Evolutionary conservation across 192 early-diverging fungal genomes (phyloP).

Genomic region (Radiomyces spectabilis): DNA sequence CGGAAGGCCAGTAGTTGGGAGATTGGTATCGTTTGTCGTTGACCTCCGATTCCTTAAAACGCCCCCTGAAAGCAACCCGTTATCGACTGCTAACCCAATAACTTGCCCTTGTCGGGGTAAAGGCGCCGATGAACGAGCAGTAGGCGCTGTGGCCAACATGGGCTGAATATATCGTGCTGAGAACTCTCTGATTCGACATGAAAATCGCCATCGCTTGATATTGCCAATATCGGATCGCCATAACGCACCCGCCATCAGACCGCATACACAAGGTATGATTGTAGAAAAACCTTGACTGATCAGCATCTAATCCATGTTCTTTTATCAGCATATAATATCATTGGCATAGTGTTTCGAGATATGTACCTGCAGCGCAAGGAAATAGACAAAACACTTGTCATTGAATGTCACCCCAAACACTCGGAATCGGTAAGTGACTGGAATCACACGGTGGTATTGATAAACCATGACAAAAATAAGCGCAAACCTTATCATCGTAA

Average conservation of each 20-base stretch:
- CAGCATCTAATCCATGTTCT: constrained; percentile 44
- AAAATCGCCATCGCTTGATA: constrained; percentile 49
- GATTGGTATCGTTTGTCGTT: no score
- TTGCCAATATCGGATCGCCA: constrained; percentile 44
- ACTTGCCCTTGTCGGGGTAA: no score
- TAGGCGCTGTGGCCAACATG: constrained; percentile 37
- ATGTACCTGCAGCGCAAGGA: constrained; percentile 38
- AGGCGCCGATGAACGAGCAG: constrained; percentile 31
- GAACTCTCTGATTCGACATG: constrained; percentile 21
- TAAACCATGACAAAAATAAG: constrained; percentile 50
- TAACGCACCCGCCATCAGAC: constrained; percentile 41
- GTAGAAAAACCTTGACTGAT: constrained; percentile 35
- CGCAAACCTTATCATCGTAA: no score
- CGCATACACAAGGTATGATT: constrained; percentile 34
- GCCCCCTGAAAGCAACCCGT: no score
- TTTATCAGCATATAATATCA: no score
- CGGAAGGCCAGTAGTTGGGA: no score
- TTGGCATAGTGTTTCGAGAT: background rate
- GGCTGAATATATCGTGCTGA: constrained; percentile 37
- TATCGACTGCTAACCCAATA: constrained; percentile 4
- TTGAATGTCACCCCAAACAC: constrained; percentile 41
- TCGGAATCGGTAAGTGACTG: constrained; percentile 41
- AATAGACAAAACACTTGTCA: constrained; percentile 44
- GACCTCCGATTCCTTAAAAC: no score
- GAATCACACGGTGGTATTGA: constrained; percentile 48